phyloP scores from a whole-genome alignment of 805 yeast genomes.

The Metschnikowia bowlesiae region DNA sequence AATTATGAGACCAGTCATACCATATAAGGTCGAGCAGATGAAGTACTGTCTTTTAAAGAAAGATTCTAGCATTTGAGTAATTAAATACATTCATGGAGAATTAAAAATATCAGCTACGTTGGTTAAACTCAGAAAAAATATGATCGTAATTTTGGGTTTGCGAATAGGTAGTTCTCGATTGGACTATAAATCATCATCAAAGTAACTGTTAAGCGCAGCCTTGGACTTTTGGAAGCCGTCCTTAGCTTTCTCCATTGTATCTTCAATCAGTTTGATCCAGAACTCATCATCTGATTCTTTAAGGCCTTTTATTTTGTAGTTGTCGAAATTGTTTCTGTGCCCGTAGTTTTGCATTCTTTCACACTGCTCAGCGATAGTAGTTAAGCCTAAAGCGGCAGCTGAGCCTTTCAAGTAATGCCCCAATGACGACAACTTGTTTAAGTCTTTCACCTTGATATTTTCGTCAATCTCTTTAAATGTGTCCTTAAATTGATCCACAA shows the following conservation, averaged over 20 bases:
- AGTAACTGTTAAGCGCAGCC: conserved; percentile 48
- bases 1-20: conserved; percentile 19
- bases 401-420: conserved; percentile 96
- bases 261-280: conserved; percentile 44
- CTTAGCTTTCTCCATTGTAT: conserved; percentile 51
- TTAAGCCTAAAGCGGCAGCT: conserved; percentile 88
- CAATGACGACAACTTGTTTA: conserved; percentile 60
- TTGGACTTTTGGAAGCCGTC: conserved; percentile 49
- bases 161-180: neutral
- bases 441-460: conserved; percentile 43
- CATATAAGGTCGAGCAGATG: conserved; percentile 40
- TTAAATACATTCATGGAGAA: neutral
- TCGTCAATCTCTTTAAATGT: conserved; percentile 71
- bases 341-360: conserved; percentile 93
- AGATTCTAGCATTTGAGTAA: neutral
- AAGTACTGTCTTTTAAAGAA: conserved; percentile 43
- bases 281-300: conserved; percentile 26
- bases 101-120: neutral
- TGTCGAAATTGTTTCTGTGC: conserved; percentile 41
- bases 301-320: conserved; percentile 21
- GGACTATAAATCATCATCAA: conserved; percentile 27
- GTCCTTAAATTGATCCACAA: conserved; percentile 81
- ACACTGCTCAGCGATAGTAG: conserved; percentile 78
- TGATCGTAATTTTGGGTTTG: neutral
- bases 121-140: neutral